Evolutionary conservation across 352 stramenopile genomes (phyloP).

Genomic region (Globisporangium okanoganense): DNA sequence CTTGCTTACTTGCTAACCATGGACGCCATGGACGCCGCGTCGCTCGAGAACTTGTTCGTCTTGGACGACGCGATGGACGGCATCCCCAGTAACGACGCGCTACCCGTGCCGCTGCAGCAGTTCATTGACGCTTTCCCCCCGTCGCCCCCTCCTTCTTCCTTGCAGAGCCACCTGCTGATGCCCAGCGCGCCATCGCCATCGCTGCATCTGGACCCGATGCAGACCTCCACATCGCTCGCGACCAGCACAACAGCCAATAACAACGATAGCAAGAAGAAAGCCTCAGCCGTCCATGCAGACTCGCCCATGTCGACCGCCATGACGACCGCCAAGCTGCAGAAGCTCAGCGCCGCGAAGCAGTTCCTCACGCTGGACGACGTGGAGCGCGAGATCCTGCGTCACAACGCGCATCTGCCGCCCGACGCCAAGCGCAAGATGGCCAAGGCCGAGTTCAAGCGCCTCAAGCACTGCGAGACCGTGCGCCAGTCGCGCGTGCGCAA

Average conservation of each 20-base stretch:
- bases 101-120: background rate
- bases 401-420: constrained; percentile 34
- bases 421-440: constrained; percentile 48
- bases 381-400: constrained; percentile 43
- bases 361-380: constrained; percentile 58
- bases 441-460: constrained; percentile 65
- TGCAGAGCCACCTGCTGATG: constrained; percentile 20
- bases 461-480: constrained; percentile 79
- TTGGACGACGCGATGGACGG: constrained; percentile 11
- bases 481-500: constrained; percentile 76
- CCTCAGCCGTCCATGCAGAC: background rate
- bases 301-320: constrained; percentile 2
- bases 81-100: background rate
- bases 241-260: background rate
- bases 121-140: constrained; percentile 22
- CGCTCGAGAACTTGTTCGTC: constrained; percentile 7
- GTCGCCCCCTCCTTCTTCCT: constrained; percentile 21
- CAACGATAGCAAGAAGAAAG: background rate
- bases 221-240: constrained; percentile 8
- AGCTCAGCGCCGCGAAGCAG: constrained; percentile 20
- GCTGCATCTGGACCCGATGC: constrained; percentile 22
- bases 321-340: constrained; percentile 1
- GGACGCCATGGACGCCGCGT: constrained; percentile 1
- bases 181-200: constrained; percentile 36
- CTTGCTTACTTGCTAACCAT: background rate